phyloP scores from a whole-genome alignment of 805 yeast genomes.

The Brettanomyces sp. region DNA sequence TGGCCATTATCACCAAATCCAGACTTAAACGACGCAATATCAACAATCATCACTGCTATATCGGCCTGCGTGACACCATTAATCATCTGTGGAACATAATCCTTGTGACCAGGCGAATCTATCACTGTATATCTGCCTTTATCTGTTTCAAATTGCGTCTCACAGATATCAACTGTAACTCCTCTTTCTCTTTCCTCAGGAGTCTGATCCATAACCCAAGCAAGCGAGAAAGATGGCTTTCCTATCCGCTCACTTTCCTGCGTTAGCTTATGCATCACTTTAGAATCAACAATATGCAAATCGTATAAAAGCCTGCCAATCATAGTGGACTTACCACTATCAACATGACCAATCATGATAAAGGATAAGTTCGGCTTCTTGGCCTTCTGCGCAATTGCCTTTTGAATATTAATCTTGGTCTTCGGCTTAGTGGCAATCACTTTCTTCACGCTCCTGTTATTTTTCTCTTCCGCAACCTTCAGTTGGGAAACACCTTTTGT shows the following conservation, averaged over 20 bases:
- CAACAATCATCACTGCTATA: constrained; percentile 63
- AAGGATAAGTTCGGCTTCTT: constrained; percentile 54
- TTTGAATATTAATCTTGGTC: constrained; percentile 32
- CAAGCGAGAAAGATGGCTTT: constrained; percentile 71
- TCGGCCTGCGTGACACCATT: constrained; percentile 79
- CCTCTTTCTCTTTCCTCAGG: constrained; percentile 67
- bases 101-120: constrained; percentile 81
- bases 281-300: constrained; percentile 54
- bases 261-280: constrained; percentile 51
- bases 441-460: constrained; percentile 4
- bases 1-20: constrained; percentile 61
- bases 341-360: constrained; percentile 80
- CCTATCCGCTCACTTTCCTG: constrained; percentile 61
- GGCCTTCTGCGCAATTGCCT: constrained; percentile 27
- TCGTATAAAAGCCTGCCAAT: constrained; percentile 68
- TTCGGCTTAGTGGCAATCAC: constrained; percentile 30
- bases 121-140: constrained; percentile 54
- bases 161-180: constrained; percentile 70
- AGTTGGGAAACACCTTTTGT: constrained; percentile 17
- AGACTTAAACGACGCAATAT: constrained; percentile 64
- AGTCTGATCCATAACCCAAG: constrained; percentile 82
- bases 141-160: constrained; percentile 53
- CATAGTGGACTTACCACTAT: constrained; percentile 76
- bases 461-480: constrained; percentile 3
- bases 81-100: constrained; percentile 79